Base-by-base conservation (phyloP, 164 flowering plant species). In the Akebia trifoliata region DNA sequence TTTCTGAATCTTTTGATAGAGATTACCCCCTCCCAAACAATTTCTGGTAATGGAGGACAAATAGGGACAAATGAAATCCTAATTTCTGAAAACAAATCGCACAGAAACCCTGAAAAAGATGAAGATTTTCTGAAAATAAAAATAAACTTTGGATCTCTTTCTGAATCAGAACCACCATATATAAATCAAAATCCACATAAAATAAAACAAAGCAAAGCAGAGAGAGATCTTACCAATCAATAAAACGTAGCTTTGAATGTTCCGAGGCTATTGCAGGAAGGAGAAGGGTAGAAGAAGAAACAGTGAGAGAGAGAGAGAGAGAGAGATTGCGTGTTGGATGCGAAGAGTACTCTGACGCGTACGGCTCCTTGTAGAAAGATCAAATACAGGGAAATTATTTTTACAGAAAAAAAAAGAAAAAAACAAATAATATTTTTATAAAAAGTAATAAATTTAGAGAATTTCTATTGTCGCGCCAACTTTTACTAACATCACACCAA, bases 241-340 rank as follows among this genome's bases (percentile, higher is more conserved):
- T 44, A 37, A 62, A 59, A 57, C 77, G 81, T 61, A 71, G 67
- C 57, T 43, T 68, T 8, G 55, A 11, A 39, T 5, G 25, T 2
- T 14, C 4, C 34, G 38, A 50, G 21, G 15, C 1, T 14, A 5
- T 8, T 50, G 54, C 4, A 6, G 9, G 29, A 11, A 9, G 7
- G 25, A 26, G 34, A 31, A 50, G 29, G 30, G 59, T 18, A 1
- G 43, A 6, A 21, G 26, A 17, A 10, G 44, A 35, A 42, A 9
- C 40, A 50, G 40, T 4, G 36, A 6, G 30, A 11, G 8, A 29
- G 11, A 49, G 34, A 49, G 17, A 50, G 39, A 32, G 38, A 31
- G 21, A 31, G 35, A 29, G 56, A 17, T 52, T 32, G 56, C 56
- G 56, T 52, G 56, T 50, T 1, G 34, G 4, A 26, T 22, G n/a